Evolutionary conservation across 768 basidiomycete genomes (phyloP), one percentile per base, ranked within the genome.

Genomic region (Boletus reticulatus): DNA sequence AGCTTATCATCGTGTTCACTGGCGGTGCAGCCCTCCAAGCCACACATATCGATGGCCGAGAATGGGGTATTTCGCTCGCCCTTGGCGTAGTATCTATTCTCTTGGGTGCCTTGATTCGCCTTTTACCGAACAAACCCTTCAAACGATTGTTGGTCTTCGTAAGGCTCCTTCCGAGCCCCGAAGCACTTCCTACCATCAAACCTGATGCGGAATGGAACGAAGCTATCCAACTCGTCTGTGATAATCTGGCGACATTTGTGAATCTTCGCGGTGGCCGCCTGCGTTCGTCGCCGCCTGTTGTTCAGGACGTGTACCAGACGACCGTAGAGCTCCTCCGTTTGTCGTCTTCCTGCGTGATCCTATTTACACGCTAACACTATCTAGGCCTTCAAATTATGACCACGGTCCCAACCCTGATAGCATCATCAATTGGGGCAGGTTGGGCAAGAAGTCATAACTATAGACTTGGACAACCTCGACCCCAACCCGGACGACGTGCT

Each of bases 1-100:
- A 99, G 70, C 70, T 94, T 44, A 57, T 94, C 57, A 95, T 98
- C 53, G 89, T 98, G 50, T 92, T 94, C 65, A 80, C 98, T 42
- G 96, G 94, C 39, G 89, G 91, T 36, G 81, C 89, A 3, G 95
- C 94, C 0, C 98, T 99, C 79, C 86, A 90, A 65, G 96, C 98
- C 10, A 87, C 84, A 1, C 78, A 68, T 9, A 84, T 98, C 48
- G 75, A 76, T 38, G 93, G 89, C 9, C 84, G 83, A 39, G 93
- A 96, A 70, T 99, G 97, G 97, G 94, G 84, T 50, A 92, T 98
- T 61, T 90, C 92, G 0, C 75, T 99, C 38, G 87, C 92, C 47
- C 80, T 98, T 34, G 97, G 96, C 36, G 58, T 88, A 41, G 82
- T 94, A 45, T 88, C 97, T 11, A 84, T 98, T 43, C 97, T 96